Evolutionary conservation across 768 basidiomycete species (phyloP), one percentile per base, ranked within the genome.

Genomic region (Tubosaeta sp.): DNA sequence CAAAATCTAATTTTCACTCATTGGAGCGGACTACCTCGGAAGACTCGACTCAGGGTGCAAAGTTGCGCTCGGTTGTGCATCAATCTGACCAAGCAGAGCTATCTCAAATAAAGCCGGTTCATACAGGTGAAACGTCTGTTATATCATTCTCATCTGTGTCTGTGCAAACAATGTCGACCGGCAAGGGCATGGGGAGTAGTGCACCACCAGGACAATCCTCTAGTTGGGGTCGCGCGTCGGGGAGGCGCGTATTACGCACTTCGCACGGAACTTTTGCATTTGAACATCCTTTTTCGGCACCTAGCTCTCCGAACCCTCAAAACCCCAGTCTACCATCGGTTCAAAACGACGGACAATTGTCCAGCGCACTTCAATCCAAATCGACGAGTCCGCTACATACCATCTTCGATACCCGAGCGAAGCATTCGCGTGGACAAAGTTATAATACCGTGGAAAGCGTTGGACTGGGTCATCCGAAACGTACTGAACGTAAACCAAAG

Each of bases 211-310:
- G 70, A 19, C 75, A 76, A 40, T 71, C 75, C 16, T 80, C 82
- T 1, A 85, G 83, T 58, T 75, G 78, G 71, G 78, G 86, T n/a
- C 75, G 77, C 55, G 76, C 74, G 14, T 73, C 75, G 22, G 76
- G 77, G 39, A 75, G 71, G 55, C 67, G 64, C 58, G 38, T 60
- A 66, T 40, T 48, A 52, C 64, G 75, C 24, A 64, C 69, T 5
- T 76, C 80, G 0, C 86, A 86, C 63, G 80, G 79, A 9, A 71
- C 77, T 25, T 87, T 89, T 59, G 69, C 78, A 6, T 88, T 88
- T 58, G 86, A 89, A 58, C 82, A 83, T 18, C 76, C 84, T 0
- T 80, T 83, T 3, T 78, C 83, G 16, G 74, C 80, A 3, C 71
- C 80, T 8, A 75, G 36, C 39, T 60, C 69, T 27, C 69, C 69